Evolutionary conservation across 1,139 yeast genomes (phyloP), one percentile per base, ranked within the genome.

Genomic region (Wickerhamomyces sp.): DNA sequence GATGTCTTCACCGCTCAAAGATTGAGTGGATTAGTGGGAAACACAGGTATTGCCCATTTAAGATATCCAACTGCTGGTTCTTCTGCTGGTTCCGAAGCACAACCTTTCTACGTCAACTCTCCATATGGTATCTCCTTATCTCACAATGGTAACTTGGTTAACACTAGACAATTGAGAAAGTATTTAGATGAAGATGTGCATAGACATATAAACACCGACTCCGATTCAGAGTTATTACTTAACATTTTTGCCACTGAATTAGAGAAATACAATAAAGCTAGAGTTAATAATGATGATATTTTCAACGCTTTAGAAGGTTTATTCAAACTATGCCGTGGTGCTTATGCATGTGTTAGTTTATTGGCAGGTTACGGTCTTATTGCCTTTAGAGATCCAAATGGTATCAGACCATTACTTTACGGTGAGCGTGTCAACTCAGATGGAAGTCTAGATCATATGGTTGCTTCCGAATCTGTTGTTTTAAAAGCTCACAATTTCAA

Each of bases 21-120:
- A 58, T 78, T 92, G 78, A 60, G 68, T 40, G 87, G 87, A 36
- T 72, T 94, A 41, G 80, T 83, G 38, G 99, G 99, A 25, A 86
- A 84, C 60, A 87, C 90, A 94, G 99, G 98, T 44, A 77, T 92
- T 48, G 90, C 92, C 28, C 99, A 92, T 61, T 70, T 92, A 58
- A 76, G 99, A 56, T 92, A 92, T 59, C 99, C 99, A 36, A 92
- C 99, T 27, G 97, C 98, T 28, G 98, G 99, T n/a, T 85, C 96
- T 8, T 80, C 88, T 54, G 94, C 97, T 40, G 92, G 90, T 46
- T 81, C 95, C 44, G 99, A 92, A 65, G 98, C 99, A 5, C 99
- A 92, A 67, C 99, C 99, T 6, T 94, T 92, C 59, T 92, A 94
- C 59, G 99, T 92, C 49, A 92, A 92, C 67, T 81, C 96, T 34